These are phyloP conservation scores for Panicum virgatum DNA, from an alignment of 202 grass and related monocot species.

Conservation along the genomic window DNA sequence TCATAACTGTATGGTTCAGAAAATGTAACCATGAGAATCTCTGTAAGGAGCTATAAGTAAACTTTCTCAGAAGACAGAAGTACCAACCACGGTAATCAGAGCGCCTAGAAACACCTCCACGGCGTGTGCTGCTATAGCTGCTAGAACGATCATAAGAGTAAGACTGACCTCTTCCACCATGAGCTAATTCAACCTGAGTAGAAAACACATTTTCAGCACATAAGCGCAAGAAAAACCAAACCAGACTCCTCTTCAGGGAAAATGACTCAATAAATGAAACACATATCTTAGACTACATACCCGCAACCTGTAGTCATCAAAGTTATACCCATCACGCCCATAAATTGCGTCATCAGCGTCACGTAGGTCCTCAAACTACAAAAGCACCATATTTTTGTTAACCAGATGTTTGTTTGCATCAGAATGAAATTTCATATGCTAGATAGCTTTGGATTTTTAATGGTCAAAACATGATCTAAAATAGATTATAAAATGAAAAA, in stretches of 20 bases:
- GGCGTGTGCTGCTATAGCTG: constrained; percentile 58
- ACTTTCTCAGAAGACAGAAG: constrained; percentile 8
- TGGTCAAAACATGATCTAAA: background rate
- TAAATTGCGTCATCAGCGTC: constrained; percentile 95
- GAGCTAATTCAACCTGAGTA: constrained; percentile 85
- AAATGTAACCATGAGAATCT: constrained; percentile 20
- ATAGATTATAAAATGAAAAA: background rate
- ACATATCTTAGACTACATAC: constrained; percentile 45
- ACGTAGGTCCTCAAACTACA: constrained; percentile 84
- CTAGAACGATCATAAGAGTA: constrained; percentile 73
- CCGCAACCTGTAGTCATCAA: constrained; percentile 75
- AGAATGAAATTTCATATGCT: background rate
- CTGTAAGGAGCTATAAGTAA: background rate
- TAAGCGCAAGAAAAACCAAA: background rate
- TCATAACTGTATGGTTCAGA: constrained; percentile 56
- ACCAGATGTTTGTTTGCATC: background rate
- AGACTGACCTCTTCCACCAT: constrained; percentile 83
- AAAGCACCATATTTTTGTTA: constrained; percentile 19
- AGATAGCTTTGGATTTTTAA: background rate
- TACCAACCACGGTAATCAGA: constrained; percentile 81
- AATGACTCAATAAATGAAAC: constrained; percentile 14
- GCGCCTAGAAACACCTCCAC: constrained; percentile 75
- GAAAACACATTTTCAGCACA: background rate
- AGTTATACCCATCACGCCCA: constrained; percentile 89
- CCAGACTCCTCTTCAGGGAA: background rate